Base-by-base conservation (phyloP, 2,329 filamentous ascomycete genomes). In the Emmonsia crescens region DNA sequence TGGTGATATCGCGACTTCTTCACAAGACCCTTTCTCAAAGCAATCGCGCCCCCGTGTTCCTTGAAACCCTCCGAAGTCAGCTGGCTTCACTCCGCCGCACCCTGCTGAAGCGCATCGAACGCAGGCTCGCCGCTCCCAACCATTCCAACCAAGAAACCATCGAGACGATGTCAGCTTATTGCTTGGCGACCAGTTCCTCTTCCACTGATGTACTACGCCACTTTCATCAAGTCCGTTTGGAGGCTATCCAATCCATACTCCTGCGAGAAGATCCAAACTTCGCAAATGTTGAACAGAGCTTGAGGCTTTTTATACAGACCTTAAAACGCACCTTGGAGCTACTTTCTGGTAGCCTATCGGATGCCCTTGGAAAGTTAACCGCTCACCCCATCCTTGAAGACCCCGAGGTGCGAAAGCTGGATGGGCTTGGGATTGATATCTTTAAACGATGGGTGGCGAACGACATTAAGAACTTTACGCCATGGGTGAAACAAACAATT, bases 401-500 rank as follows among this genome's bases (percentile, higher is more conserved):
- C 70, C 74, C 81, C 1, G 80, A 85, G 1, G 77, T 96, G 21
- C 81, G 82, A 60, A 75, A 77, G 0, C 74, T 94, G 1, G 84
- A 89, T 65, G 87, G 87, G 19, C 76, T 96, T 14, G 84, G 89
- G 42, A 77, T 96, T 31, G 91, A 96, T 69, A 76, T 94, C 10
- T 85, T 90, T 68, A 85, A 87, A 65, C 82, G 82, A 24, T 96
- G 91, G 89, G 89, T 94, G 64, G 83, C 88, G 21, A 85, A 91
- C 8, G 90, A 95, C 63, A 89, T 96, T 49, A 84, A 84, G 55
- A 88, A 88, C 66, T 96, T 95, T 71, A 93, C 86, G 0, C 92
- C 92, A 0, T 96, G 91, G 77, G 89, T 95, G 42, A 85, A 89
- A 36, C 86, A 95, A 68, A 89, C 92, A 66, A 89, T 94, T 66